phyloP scores from a whole-genome alignment of 2,329 filamentous ascomycete genomes.

The Byssochlamys sp. region DNA sequence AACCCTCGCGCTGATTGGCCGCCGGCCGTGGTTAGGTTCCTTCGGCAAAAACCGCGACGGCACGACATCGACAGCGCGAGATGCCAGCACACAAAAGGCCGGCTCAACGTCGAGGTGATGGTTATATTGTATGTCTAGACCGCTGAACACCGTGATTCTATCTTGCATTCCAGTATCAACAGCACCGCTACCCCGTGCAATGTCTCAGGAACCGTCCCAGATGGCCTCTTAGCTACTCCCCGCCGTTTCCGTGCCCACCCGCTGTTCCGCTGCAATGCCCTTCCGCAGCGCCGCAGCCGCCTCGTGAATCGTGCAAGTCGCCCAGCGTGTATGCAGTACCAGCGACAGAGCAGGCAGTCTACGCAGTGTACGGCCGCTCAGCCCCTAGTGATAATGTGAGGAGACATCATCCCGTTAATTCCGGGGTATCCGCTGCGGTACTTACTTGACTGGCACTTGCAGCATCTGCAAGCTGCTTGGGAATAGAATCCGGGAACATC shows the following conservation, averaged over 20 bases:
- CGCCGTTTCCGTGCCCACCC: constrained; percentile 11
- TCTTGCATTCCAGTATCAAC: not conserved
- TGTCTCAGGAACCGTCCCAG: not conserved
- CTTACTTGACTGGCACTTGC: constrained; percentile 20
- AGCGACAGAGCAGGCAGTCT: constrained; percentile 34
- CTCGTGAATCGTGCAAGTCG: constrained; percentile 25
- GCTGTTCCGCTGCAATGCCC: constrained; percentile 26
- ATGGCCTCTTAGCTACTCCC: not conserved
- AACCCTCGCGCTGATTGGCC: constrained; percentile 30
- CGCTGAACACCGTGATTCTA: not conserved
- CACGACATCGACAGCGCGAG: constrained; percentile 9
- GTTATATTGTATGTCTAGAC: not conserved
- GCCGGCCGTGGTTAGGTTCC: constrained; percentile 14
- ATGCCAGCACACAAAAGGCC: not conserved
- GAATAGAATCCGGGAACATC: constrained; percentile 17
- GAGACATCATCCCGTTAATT: constrained; percentile 1
- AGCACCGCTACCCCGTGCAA: not conserved
- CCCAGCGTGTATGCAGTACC: constrained; percentile 29
- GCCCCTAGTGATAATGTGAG: constrained; percentile 13
- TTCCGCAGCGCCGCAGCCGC: constrained; percentile 29
- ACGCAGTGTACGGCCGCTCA: constrained; percentile 35
- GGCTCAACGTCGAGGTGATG: not conserved
- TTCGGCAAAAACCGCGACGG: constrained; percentile 32
- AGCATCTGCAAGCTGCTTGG: constrained; percentile 19
- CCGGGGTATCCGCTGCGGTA: constrained; percentile 1